phyloP scores from a whole-genome alignment of 1,284 basidiomycete species.

The Sutorius eximius region DNA sequence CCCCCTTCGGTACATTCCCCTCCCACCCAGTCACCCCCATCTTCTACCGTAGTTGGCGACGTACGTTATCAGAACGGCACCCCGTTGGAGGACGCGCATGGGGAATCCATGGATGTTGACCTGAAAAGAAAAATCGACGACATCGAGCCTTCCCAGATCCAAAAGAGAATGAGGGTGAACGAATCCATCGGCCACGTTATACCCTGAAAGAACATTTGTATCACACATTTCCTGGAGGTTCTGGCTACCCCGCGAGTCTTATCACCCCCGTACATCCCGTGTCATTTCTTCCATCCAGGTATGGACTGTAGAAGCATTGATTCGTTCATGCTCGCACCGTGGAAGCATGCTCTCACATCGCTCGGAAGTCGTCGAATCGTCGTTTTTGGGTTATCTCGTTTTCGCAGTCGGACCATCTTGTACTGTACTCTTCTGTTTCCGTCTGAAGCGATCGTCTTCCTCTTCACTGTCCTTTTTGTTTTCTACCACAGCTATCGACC shows the following conservation, averaged over 20 bases:
- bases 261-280: constrained; percentile 22
- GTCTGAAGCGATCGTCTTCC: constrained; percentile 16
- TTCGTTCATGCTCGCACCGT: constrained; percentile 28
- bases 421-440: constrained; percentile 32
- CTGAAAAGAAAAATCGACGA: constrained; percentile 41
- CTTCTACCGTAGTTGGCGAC: constrained; percentile 37
- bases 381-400: constrained; percentile 36
- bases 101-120: constrained; percentile 34
- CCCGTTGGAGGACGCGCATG: constrained; percentile 26
- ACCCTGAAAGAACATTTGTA: constrained; percentile 31
- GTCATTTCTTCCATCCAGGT: constrained; percentile 29
- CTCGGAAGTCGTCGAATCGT: constrained; percentile 33
- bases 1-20: constrained; percentile 51
- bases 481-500: constrained; percentile 32
- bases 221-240: constrained; percentile 21
- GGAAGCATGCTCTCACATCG: constrained; percentile 32
- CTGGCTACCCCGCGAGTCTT: constrained; percentile 24
- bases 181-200: constrained; percentile 29
- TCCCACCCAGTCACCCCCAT: constrained; percentile 49
- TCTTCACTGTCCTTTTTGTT: constrained; percentile 11
- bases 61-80: constrained; percentile 34
- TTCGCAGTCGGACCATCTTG: constrained; percentile 36
- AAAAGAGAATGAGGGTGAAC: constrained; percentile 42
- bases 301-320: constrained; percentile 33
- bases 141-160: constrained; percentile 32